phyloP scores from a whole-genome alignment of 495 filamentous ascomycete genomes.

The Pseudomonodictys pantanalensis region DNA sequence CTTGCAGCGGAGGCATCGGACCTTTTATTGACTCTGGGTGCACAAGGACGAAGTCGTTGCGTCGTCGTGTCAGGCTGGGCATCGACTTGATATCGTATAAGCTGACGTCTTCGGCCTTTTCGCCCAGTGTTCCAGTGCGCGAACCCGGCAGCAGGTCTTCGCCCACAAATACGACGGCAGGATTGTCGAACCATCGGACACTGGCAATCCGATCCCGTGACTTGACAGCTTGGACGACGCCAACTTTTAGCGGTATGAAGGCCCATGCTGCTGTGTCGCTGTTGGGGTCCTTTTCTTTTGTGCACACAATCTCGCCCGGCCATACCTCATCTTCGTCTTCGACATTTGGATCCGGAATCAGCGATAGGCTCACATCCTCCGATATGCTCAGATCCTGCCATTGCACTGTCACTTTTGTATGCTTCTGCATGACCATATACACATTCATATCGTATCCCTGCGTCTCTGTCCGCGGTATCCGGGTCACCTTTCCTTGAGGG shows the following conservation, averaged over 20 bases:
- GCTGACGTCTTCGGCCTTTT: constrained; percentile 50
- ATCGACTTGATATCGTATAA: constrained; percentile 55
- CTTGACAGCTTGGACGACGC: constrained; percentile 59
- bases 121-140: constrained; percentile 42
- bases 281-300: constrained; percentile 45
- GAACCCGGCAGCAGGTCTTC: constrained; percentile 38
- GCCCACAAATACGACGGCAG: constrained; percentile 39
- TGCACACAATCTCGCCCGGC: constrained; percentile 58
- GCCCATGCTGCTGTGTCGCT: constrained; percentile 9
- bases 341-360: constrained; percentile 49
- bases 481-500: constrained; percentile 36
- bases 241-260: constrained; percentile 47
- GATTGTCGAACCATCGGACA: constrained; percentile 53
- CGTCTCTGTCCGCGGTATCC: constrained; percentile 49
- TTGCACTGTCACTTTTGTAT: constrained; percentile 50
- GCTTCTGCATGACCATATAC: constrained; percentile 48
- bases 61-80: constrained; percentile 44
- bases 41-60: constrained; percentile 54
- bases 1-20: background rate
- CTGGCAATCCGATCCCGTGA: constrained; percentile 52
- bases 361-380: constrained; percentile 41
- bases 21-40: constrained; percentile 28
- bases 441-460: constrained; percentile 60
- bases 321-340: constrained; percentile 55
- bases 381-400: constrained; percentile 61